phyloP scores from a whole-genome alignment of 345 rosid species.

The Syzygium grande region DNA sequence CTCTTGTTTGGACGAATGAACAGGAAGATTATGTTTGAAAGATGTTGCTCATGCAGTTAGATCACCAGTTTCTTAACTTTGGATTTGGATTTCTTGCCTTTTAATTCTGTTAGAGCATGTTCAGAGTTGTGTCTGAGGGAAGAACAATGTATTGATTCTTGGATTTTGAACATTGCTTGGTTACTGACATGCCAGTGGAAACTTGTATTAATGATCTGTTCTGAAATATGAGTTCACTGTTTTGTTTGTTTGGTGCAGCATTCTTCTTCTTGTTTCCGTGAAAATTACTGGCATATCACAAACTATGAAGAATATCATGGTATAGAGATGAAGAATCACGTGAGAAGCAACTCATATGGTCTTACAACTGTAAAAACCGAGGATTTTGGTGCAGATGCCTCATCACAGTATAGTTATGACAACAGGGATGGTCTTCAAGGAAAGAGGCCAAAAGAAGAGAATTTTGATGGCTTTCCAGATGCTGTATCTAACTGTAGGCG shows the following conservation, averaged over 20 bases:
- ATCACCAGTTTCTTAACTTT: background rate
- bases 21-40: background rate
- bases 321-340: conserved; percentile 11
- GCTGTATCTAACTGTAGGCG: conserved; percentile 8
- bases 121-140: background rate
- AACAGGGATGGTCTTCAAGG: conserved; percentile 31
- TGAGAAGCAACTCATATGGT: conserved; percentile 12
- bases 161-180: background rate
- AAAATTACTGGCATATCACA: background rate
- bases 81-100: background rate
- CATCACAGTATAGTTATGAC: background rate
- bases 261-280: background rate
- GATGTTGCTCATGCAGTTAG: background rate
- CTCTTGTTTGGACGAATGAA: background rate
- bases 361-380: conserved; percentile 29
- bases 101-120: background rate
- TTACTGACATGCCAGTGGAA: background rate
- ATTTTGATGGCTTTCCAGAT: conserved; percentile 13
- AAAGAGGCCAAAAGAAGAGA: conserved; percentile 66
- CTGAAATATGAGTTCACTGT: background rate
- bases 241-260: background rate
- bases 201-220: background rate
- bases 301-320: conserved; percentile 11
- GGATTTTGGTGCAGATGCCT: conserved; percentile 17
- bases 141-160: background rate